These are phyloP conservation scores for Cordyceps javanica DNA, from an alignment of 2,329 filamentous ascomycete species.

Conservation along the genomic window DNA sequence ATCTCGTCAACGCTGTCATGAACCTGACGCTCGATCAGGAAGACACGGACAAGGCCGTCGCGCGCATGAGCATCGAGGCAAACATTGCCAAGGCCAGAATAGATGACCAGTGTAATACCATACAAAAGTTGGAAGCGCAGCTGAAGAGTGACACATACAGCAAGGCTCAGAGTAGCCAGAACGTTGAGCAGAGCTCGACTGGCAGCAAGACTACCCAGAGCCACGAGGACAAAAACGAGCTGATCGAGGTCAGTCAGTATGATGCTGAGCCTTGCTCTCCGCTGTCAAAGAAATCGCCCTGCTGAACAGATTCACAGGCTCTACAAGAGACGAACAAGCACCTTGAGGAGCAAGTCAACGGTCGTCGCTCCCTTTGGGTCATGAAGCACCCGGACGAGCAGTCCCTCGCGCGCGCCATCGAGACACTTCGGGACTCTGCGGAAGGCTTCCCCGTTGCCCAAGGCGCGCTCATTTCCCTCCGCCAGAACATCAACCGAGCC, in stretches of 20 bases:
- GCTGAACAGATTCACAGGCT: constrained; percentile 17
- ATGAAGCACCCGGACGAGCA: constrained; percentile 28
- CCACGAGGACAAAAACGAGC: constrained; percentile 21
- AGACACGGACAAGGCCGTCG: constrained; percentile 32
- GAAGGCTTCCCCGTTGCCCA: constrained; percentile 22
- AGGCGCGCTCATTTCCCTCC: constrained; percentile 23
- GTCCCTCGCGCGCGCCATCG: constrained; percentile 26
- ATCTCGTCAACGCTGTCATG: constrained; percentile 32
- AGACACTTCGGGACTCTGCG: constrained; percentile 25
- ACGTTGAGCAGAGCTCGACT: constrained; percentile 23
- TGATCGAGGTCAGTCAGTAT: constrained; percentile 26
- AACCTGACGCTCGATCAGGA: constrained; percentile 32
- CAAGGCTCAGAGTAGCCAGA: constrained; percentile 17
- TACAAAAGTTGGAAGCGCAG: constrained; percentile 27
- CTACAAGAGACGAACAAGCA: constrained; percentile 28
- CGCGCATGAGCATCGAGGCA: constrained; percentile 32
- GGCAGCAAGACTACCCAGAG: constrained; percentile 23
- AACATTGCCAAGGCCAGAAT: constrained; percentile 29
- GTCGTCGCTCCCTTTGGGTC: constrained; percentile 29
- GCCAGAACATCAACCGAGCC: constrained; percentile 12
- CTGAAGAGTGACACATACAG: constrained; percentile 27
- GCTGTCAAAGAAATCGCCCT: neutral
- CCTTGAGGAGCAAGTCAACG: constrained; percentile 31
- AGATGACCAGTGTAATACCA: constrained; percentile 27
- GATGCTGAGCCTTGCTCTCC: no score